These are phyloP conservation scores for Pseudonectria foliicola DNA, from an alignment of 2,329 filamentous ascomycete genomes.

Conservation along the genomic window DNA sequence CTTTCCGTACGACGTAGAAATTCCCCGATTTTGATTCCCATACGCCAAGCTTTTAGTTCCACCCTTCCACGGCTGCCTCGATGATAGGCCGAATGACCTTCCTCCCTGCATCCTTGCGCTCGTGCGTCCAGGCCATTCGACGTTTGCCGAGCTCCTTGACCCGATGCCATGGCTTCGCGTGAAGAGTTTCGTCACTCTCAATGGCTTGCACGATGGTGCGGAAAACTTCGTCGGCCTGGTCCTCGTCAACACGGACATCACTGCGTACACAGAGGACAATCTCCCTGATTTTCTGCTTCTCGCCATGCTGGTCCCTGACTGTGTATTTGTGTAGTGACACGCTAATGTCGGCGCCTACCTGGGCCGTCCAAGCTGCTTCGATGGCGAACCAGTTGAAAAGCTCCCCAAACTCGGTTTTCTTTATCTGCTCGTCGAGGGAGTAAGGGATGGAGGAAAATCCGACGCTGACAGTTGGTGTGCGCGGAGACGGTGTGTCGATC, in stretches of 20 bases:
- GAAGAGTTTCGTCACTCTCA: constrained; percentile 30
- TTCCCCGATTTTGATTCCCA: too few species aligned
- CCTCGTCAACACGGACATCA: constrained; percentile 36
- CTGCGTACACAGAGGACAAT: constrained; percentile 37
- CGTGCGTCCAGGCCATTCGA: constrained; percentile 41
- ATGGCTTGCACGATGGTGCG: constrained; percentile 32
- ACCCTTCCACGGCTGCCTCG: constrained; percentile 34
- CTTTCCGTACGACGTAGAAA: too few species aligned
- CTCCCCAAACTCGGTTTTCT: constrained; percentile 37
- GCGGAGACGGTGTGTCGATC: constrained; percentile 38
- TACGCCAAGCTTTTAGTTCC: constrained; percentile 22
- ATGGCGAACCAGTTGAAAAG: constrained; percentile 42
- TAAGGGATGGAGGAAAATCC: constrained; percentile 39
- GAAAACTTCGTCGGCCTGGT: constrained; percentile 36
- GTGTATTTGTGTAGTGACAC: constrained; percentile 41
- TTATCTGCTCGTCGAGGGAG: constrained; percentile 37
- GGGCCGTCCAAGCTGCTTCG: constrained; percentile 40
- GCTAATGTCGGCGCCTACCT: constrained; percentile 35
- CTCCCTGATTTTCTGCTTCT: constrained; percentile 39
- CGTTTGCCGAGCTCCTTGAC: constrained; percentile 32
- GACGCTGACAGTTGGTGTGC: constrained; percentile 37
- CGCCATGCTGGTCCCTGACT: constrained; percentile 26
- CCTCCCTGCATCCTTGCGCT: constrained; percentile 28
- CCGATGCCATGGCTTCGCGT: constrained; percentile 36
- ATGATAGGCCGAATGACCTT: constrained; percentile 39